A percentile compares a stretch with the other conserved stretches of the same genome.
Evolutionary conservation across 768 basidiomycete species (phyloP).

Genomic region (Tylopilus intermedius): DNA sequence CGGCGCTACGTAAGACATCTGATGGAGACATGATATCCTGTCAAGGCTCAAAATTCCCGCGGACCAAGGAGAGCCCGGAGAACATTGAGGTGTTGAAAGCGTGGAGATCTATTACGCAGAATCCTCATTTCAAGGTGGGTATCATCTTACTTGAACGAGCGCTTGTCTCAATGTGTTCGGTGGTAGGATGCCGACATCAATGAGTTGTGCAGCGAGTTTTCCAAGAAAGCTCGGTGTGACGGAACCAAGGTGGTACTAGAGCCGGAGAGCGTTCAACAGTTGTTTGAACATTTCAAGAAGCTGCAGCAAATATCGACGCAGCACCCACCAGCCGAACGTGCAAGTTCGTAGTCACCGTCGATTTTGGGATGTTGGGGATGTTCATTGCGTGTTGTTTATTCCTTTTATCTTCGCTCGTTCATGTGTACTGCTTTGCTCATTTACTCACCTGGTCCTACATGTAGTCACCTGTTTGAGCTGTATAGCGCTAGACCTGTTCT

Average conservation of each 20-base stretch:
- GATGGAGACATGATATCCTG: constrained; percentile 61
- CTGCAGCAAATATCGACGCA: constrained; percentile 10
- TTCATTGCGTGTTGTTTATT: constrained; percentile 16
- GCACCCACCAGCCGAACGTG: constrained; percentile 5
- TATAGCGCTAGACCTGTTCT: constrained; percentile 6
- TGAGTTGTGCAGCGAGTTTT: constrained; percentile 72
- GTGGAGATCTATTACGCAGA: constrained; percentile 70
- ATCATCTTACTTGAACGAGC: background rate
- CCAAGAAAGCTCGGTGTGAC: constrained; percentile 78
- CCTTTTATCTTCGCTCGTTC: constrained; percentile 14
- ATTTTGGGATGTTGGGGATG: background rate
- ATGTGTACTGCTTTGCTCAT: constrained; percentile 15
- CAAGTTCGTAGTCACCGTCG: constrained; percentile 11
- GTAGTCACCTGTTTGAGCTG: background rate
- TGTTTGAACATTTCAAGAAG: constrained; percentile 40
- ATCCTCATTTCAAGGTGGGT: constrained; percentile 72
- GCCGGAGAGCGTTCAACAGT: constrained; percentile 39
- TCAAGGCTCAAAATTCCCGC: constrained; percentile 62
- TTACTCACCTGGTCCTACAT: background rate
- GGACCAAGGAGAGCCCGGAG: constrained; percentile 60
- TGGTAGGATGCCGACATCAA: constrained; percentile 71
- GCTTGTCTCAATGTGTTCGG: constrained; percentile 1
- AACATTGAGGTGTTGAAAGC: constrained; percentile 77
- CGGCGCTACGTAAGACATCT: constrained; percentile 37
- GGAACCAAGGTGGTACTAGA: constrained; percentile 79